A percentile compares a stretch with the other conserved stretches of the same genome.
These are phyloP conservation scores for Cyclotella cryptica DNA, from an alignment of 108 stramenopile species.

Conservation along the genomic window DNA sequence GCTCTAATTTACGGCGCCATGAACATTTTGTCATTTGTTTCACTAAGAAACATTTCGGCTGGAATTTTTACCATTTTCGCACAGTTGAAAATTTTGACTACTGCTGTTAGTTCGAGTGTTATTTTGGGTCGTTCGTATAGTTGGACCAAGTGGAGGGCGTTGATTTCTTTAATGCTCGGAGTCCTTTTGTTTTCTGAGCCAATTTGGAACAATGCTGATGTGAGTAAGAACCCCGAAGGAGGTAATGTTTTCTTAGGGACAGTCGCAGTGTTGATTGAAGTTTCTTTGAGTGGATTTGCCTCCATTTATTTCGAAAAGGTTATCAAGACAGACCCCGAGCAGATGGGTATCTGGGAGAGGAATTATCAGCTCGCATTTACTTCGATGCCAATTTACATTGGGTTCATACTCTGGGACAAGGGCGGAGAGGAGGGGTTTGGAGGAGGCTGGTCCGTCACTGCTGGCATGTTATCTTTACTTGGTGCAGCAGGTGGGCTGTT, in stretches of 20 bases:
- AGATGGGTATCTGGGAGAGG: constrained; percentile 90
- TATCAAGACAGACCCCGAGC: constrained; percentile 78
- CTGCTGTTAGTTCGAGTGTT: constrained; percentile 87
- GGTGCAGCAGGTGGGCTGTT: constrained; percentile 92
- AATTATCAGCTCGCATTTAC: constrained; percentile 89
- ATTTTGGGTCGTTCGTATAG: constrained; percentile 81
- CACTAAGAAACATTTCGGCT: constrained; percentile 90
- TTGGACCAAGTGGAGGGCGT: constrained; percentile 90
- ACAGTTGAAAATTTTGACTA: constrained; percentile 94
- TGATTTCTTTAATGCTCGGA: constrained; percentile 88
- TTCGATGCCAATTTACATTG: constrained; percentile 75
- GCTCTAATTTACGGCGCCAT: constrained; percentile 91
- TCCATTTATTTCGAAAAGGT: constrained; percentile 97
- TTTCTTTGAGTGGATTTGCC: constrained; percentile 91
- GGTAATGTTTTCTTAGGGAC: constrained; percentile 77
- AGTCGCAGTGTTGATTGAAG: constrained; percentile 89
- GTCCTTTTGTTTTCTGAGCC: constrained; percentile 89
- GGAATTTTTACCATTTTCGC: constrained; percentile 91
- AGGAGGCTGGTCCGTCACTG: constrained; percentile 78
- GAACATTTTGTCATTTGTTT: constrained; percentile 92
- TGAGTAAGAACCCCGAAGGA: constrained; percentile 51
- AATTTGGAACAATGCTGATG: constrained; percentile 63
- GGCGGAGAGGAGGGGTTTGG: constrained; percentile 68
- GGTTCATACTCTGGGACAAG: constrained; percentile 64
- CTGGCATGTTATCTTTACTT: constrained; percentile 65